These are phyloP conservation scores for Pestalotiopsis fici DNA, from an alignment of 2,329 filamentous ascomycete genomes.

Conservation along the genomic window DNA sequence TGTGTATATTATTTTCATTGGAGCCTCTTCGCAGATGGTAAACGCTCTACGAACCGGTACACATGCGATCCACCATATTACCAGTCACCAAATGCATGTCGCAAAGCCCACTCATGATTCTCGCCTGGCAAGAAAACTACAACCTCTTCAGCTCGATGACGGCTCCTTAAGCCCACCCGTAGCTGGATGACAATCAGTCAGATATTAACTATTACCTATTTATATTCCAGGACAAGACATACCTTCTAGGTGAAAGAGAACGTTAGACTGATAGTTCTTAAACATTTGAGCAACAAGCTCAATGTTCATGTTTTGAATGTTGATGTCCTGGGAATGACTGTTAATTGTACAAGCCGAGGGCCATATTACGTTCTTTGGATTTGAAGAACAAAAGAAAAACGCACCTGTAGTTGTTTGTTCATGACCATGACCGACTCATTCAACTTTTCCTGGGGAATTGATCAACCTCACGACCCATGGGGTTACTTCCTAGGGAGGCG, in stretches of 20 bases:
- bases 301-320: constrained; percentile 98
- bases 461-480: neutral
- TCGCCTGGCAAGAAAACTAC: neutral
- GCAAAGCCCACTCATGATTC: neutral
- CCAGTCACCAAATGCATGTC: neutral
- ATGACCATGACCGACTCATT: constrained; percentile 92
- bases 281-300: constrained; percentile 99
- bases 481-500: too few species aligned
- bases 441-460: constrained; percentile 76
- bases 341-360: neutral
- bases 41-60: neutral
- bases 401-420: constrained; percentile 87
- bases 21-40: too few species aligned
- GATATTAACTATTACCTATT: neutral
- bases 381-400: neutral
- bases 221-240: constrained; percentile 21
- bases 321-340: constrained; percentile 74
- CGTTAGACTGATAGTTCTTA: constrained; percentile 99
- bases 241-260: constrained; percentile 97
- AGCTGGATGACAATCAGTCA: constrained; percentile 48
- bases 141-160: constrained; percentile 43
- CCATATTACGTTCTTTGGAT: constrained; percentile 17
- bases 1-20: too few species aligned
- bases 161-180: constrained; percentile 84
- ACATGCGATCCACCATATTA: neutral